Conservation (phyloP, 2,329 filamentous ascomycete genomes). For the Gremmenia infestans region DNA sequence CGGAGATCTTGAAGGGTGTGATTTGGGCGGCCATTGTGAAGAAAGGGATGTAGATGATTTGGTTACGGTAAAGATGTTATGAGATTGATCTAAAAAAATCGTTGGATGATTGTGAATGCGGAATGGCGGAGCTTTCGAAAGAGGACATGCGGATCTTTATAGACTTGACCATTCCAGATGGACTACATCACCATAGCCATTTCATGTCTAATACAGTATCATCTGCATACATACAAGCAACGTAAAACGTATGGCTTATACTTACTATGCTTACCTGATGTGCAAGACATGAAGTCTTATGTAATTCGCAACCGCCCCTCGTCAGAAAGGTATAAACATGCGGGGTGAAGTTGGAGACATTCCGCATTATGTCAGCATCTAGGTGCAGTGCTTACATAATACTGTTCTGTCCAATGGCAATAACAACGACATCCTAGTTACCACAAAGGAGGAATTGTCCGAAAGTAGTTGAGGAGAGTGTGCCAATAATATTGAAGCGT, state of each 20-base stretch:
- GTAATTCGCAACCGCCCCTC: background rate
- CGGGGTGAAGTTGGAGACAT: background rate
- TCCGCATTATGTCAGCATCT: background rate
- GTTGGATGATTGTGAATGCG: background rate
- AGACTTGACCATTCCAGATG: background rate
- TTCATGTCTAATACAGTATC: background rate
- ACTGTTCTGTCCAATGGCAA: too few relatives aligned
- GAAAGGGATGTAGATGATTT: background rate
- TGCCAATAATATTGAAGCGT: background rate
- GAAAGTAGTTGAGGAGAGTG: background rate
- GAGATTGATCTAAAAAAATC: background rate
- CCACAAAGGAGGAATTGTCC: too few relatives aligned
- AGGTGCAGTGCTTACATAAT: background rate
- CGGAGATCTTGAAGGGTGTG: slow-evolving; percentile 7
- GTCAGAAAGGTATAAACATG: background rate
- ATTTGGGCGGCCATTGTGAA: slow-evolving; percentile 3
- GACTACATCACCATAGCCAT: background rate
- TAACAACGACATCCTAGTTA: too few relatives aligned
- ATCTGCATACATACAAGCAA: background rate
- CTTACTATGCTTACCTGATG: background rate
- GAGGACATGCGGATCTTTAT: background rate
- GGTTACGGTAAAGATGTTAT: background rate
- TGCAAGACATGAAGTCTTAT: background rate
- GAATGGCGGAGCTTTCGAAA: background rate
- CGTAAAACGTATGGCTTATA: background rate